Percentiles rank a stretch among this genome's conserved stretches.
These are phyloP conservation scores for Pseudozyma hubeiensis DNA, from an alignment of 1,284 basidiomycete species.

Conservation along the genomic window DNA sequence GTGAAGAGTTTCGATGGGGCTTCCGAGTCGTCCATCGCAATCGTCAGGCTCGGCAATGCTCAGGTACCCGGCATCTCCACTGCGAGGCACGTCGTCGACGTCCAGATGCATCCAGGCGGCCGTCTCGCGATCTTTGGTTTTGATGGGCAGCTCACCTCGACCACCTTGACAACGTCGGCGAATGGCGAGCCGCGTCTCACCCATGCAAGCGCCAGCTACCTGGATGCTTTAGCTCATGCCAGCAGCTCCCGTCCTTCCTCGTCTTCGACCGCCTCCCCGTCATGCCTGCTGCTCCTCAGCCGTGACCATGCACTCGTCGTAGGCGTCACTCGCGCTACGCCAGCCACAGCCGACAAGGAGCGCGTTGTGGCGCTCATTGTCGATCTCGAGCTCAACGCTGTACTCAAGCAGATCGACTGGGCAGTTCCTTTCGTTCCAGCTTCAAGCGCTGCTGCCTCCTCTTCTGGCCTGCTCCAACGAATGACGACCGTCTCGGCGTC, in stretches of 20 bases:
- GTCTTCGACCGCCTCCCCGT: constrained; percentile 27
- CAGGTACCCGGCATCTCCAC: constrained; percentile 10
- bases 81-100: constrained; percentile 29
- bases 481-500: constrained; percentile 34
- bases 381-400: constrained; percentile 41
- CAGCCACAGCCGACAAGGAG: constrained; percentile 35
- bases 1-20: constrained; percentile 38
- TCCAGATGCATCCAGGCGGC: constrained; percentile 35
- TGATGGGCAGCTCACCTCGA: constrained; percentile 29
- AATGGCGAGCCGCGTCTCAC: constrained; percentile 24
- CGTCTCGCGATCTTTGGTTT: constrained; percentile 27
- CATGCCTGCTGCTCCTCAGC: constrained; percentile 40
- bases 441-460: constrained; percentile 8
- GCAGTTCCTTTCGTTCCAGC: constrained; percentile 31
- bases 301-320: constrained; percentile 39
- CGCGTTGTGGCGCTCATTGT: constrained; percentile 36
- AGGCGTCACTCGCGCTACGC: constrained; percentile 20
- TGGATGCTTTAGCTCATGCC: constrained; percentile 21
- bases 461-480: constrained; percentile 22
- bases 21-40: constrained; percentile 14
- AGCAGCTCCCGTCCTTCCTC: constrained; percentile 26
- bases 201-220: constrained; percentile 11
- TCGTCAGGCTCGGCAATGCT: constrained; percentile 24
- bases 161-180: constrained; percentile 13
- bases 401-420: constrained; percentile 44